These are phyloP conservation scores for Ceratonia siliqua DNA, from an alignment of 306 rosid genomes.

Conservation along the genomic window DNA sequence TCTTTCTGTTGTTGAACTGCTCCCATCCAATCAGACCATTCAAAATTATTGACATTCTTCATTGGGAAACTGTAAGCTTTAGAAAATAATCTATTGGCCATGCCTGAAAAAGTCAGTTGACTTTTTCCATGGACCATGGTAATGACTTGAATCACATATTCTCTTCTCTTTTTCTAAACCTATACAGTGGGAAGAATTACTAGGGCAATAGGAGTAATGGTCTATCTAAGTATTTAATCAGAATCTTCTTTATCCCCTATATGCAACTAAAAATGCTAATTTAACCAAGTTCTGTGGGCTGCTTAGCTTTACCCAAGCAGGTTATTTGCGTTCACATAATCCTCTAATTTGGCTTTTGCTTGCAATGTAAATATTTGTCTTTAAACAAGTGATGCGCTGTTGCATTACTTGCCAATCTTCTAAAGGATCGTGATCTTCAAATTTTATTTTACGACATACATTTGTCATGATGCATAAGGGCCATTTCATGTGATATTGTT, in stretches of 20 bases:
- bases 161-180: not conserved
- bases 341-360: not conserved
- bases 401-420: conserved; percentile 26
- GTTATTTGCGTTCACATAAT: not conserved
- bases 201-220: conserved; percentile 7
- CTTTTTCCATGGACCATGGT: not conserved
- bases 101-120: not conserved
- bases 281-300: conserved; percentile 10
- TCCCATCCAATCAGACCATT: not conserved
- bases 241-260: not conserved
- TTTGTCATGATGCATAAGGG: not conserved
- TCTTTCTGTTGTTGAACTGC: not conserved
- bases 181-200: not conserved
- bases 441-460: conserved; percentile 14
- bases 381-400: conserved; percentile 13
- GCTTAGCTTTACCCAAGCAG: not conserved
- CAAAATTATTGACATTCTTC: not conserved
- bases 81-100: not conserved
- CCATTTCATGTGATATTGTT: conserved; percentile 31
- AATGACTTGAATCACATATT: not conserved
- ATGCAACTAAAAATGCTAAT: conserved; percentile 14
- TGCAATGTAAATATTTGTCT: conserved; percentile 11
- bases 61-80: not conserved
- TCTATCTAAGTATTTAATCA: conserved; percentile 20
- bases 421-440: not conserved